These are phyloP conservation scores for Plasmodium sp. DNA, from an alignment of 169 alveolate genomes.

Conservation along the genomic window DNA sequence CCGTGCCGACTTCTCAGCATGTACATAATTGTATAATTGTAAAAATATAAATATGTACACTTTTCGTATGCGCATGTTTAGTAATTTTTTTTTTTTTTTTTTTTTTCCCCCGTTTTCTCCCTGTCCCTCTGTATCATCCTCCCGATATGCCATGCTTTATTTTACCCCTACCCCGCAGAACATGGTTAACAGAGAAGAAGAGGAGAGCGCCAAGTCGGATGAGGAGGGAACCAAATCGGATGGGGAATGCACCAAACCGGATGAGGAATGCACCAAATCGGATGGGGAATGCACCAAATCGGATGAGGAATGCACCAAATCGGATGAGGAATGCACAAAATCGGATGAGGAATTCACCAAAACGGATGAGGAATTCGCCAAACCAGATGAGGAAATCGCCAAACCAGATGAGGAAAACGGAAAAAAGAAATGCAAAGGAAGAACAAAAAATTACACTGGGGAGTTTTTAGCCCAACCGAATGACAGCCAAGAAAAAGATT, in stretches of 20 bases:
- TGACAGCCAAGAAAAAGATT: background rate
- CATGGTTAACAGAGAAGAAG: background rate
- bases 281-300: background rate
- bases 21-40: background rate
- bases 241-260: background rate
- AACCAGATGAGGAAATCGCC: background rate
- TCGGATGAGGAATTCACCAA: background rate
- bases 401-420: background rate
- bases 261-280: background rate
- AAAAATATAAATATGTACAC: background rate
- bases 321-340: background rate
- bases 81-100: background rate
- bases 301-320: background rate
- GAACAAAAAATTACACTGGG: background rate
- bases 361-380: background rate
- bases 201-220: background rate
- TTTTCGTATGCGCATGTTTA: background rate
- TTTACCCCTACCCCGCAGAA: background rate
- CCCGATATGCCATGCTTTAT: background rate
- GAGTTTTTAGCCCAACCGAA: slow-evolving; percentile 6
- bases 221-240: background rate
- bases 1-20: background rate
- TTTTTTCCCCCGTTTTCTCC: background rate
- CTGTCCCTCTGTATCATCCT: background rate
- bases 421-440: background rate